These are phyloP conservation scores for Blastobotrys buckinghamii DNA, from an alignment of 1,139 yeast species.

Conservation along the genomic window DNA sequence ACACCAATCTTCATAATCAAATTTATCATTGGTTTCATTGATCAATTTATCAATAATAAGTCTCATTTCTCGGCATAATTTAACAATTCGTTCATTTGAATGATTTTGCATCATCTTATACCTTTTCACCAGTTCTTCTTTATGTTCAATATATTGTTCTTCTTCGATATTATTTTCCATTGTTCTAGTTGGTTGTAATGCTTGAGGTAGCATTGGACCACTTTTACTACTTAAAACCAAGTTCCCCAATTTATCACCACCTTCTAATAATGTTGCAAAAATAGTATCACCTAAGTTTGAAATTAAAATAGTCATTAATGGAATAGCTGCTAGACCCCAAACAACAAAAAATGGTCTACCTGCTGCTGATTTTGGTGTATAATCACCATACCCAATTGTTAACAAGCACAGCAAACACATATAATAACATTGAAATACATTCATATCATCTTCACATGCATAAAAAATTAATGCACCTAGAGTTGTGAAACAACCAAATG, in stretches of 20 bases:
- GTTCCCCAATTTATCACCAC: constrained; percentile 9
- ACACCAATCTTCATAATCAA: constrained; percentile 13
- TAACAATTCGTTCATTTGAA: neutral
- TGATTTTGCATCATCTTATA: neutral
- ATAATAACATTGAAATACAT: constrained; percentile 61
- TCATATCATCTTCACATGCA: constrained; percentile 54
- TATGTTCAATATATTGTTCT: neutral
- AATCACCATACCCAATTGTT: constrained; percentile 84
- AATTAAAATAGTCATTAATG: constrained; percentile 76
- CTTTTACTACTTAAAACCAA: neutral
- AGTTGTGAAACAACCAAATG: constrained; percentile 46
- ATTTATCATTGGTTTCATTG: neutral
- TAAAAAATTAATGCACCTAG: constrained; percentile 63
- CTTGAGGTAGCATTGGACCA: neutral
- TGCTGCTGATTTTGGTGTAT: constrained; percentile 52
- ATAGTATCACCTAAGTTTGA: constrained; percentile 65
- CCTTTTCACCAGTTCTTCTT: neutral
- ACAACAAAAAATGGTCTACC: constrained; percentile 68
- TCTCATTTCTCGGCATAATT: constrained; percentile 3
- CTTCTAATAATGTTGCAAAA: constrained; percentile 26
- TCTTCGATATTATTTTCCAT: constrained; percentile 1
- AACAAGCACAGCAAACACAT: constrained; percentile 69
- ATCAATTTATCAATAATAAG: constrained; percentile 1
- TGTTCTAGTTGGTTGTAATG: constrained; percentile 8
- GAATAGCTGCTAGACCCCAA: constrained; percentile 81